Conservation (phyloP, 768 basidiomycete species). For the Lactarius trivialis region DNA sequence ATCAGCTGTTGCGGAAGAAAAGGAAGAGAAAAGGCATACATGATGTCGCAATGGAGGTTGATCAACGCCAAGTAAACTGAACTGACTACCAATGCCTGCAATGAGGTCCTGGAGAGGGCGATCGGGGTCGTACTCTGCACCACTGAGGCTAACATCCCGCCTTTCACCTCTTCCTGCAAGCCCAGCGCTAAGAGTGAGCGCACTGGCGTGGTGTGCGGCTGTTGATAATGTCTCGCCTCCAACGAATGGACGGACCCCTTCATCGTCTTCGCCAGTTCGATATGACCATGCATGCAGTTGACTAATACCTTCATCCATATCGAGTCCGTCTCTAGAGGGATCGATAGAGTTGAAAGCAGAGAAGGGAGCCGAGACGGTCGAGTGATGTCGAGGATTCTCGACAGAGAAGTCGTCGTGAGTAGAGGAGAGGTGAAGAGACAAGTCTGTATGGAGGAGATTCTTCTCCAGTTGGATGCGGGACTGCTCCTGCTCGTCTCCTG, state of each 20-base stretch:
- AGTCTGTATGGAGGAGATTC: conserved; percentile 65
- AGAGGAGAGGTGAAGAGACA: conserved; percentile 65
- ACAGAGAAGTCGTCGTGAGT: conserved; percentile 40
- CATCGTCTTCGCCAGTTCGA: conserved; percentile 51
- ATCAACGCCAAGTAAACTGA: conserved; percentile 52
- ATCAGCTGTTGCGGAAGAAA: conserved; percentile 5
- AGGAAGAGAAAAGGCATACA: conserved; percentile 32
- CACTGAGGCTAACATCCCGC: conserved; percentile 57
- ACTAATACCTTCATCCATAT: conserved; percentile 40
- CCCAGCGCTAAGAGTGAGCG: conserved; percentile 79
- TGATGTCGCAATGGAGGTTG: conserved; percentile 44
- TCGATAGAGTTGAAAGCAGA: conserved; percentile 58
- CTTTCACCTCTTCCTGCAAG: conserved; percentile 50
- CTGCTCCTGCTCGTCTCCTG: conserved; percentile 67
- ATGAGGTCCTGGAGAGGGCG: conserved; percentile 70
- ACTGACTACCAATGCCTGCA: conserved; percentile 48
- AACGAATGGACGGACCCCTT: conserved; percentile 55
- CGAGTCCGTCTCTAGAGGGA: conserved; percentile 49
- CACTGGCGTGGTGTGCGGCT: conserved; percentile 84
- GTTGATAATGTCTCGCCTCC: conserved; percentile 72
- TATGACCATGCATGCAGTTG: conserved; percentile 33
- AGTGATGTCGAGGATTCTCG: conserved; percentile 68
- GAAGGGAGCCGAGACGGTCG: conserved; percentile 45
- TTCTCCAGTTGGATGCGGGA: conserved; percentile 73
- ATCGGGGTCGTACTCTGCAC: conserved; percentile 83